phyloP scores from a whole-genome alignment of 805 yeast species.

The Suhomyces prunicola region DNA sequence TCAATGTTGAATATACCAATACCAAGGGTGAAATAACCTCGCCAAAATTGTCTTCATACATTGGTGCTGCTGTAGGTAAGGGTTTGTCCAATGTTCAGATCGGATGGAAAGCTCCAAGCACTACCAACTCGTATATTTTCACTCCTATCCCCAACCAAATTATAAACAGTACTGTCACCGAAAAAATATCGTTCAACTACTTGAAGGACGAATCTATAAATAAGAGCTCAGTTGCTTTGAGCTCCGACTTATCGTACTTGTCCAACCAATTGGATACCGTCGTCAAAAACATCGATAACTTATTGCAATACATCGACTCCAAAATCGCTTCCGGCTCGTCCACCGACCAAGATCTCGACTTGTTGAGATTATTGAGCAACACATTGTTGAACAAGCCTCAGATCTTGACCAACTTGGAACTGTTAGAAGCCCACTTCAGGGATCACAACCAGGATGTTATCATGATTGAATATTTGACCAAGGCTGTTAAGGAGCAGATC shows the following conservation, averaged over 20 bases:
- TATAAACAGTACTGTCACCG: slow-evolving; percentile 48
- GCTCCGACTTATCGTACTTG: slow-evolving; percentile 43
- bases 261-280: slow-evolving; percentile 45
- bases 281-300: slow-evolving; percentile 45
- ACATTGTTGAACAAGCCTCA: slow-evolving; percentile 51
- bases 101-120: slow-evolving; percentile 39
- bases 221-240: slow-evolving; percentile 23
- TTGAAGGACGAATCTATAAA: slow-evolving; percentile 36
- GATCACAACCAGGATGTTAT: slow-evolving; percentile 76
- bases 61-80: slow-evolving; percentile 70
- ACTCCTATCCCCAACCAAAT: slow-evolving; percentile 71
- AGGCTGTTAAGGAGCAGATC: slow-evolving; percentile 80
- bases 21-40: slow-evolving; percentile 45
- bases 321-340: slow-evolving; percentile 32
- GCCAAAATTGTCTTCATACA: slow-evolving; percentile 64
- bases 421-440: slow-evolving; percentile 59
- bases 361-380: slow-evolving; percentile 65
- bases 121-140: slow-evolving; percentile 54
- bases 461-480: slow-evolving; percentile 77
- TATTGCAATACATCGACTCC: slow-evolving; percentile 47
- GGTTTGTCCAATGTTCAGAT: slow-evolving; percentile 37
- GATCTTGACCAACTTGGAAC: slow-evolving; percentile 47
- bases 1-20: slow-evolving; percentile 63
- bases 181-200: slow-evolving; percentile 53
- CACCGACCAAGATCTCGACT: slow-evolving; percentile 49